Evolutionary conservation across 805 yeast species (phyloP).

Genomic region (Schwanniomyces pseudopolymorphus): DNA sequence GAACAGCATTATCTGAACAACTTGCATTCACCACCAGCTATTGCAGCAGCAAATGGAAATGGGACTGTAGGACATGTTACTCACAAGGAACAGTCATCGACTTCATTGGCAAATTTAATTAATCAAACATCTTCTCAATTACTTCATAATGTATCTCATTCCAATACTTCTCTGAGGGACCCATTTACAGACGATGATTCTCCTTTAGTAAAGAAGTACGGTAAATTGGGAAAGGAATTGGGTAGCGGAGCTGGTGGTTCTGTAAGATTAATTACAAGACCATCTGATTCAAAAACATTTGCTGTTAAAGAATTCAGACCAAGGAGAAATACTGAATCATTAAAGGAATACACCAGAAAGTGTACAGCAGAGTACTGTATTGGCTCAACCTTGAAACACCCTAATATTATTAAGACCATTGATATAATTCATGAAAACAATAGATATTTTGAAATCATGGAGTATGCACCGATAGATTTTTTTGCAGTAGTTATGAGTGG

Average conservation of each 20-base stretch:
- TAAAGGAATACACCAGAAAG: slow-evolving; percentile 85
- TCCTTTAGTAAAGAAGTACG: slow-evolving; percentile 75
- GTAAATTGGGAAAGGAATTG: slow-evolving; percentile 78
- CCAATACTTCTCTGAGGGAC: slow-evolving; percentile 30
- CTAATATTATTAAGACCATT: slow-evolving; percentile 86
- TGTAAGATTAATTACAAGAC: slow-evolving; percentile 70
- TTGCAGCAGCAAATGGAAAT: slow-evolving; percentile 15
- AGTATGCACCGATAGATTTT: slow-evolving; percentile 87
- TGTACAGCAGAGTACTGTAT: slow-evolving; percentile 94
- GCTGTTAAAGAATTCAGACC: slow-evolving; percentile 93
- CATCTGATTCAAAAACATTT: slow-evolving; percentile 67
- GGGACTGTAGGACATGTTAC: slow-evolving; percentile 11
- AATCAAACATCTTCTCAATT: slow-evolving; percentile 39
- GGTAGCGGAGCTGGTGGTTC: slow-evolving; percentile 97
- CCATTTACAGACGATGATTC: slow-evolving; percentile 36
- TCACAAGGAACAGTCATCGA: slow-evolving; percentile 33
- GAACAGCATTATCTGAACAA: slow-evolving; percentile 20
- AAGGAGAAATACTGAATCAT: slow-evolving; percentile 68
- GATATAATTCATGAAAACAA: slow-evolving; percentile 90
- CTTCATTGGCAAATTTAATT: slow-evolving; percentile 35
- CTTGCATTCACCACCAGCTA: slow-evolving; percentile 31
- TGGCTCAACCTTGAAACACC: slow-evolving; percentile 86
- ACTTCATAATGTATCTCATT: slow-evolving; percentile 35
- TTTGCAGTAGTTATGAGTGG: slow-evolving; percentile 95
- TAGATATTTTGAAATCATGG: slow-evolving; percentile 88